Evolutionary conservation across 2,329 filamentous ascomycete species (phyloP), one percentile per base, ranked within the genome.

Genomic region (Dothideomycetidae sp.): DNA sequence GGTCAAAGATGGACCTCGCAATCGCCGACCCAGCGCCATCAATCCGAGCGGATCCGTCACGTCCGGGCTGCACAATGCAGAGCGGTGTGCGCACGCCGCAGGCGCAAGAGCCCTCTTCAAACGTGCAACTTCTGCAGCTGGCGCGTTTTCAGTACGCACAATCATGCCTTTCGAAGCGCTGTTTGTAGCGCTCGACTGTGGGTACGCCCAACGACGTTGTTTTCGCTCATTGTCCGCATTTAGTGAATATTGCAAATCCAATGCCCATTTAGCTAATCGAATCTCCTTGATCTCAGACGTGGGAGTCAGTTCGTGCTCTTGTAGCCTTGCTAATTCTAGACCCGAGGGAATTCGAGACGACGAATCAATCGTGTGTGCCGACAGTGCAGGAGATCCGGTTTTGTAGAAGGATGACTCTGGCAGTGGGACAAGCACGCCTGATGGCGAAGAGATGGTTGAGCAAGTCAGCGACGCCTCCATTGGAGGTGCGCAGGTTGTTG

Each of bases 41-140:
- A 93, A 56, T 0, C 85, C 85, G 0, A 93, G 64, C 1, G 86
- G 86, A 54, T 94, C 86, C 42, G 81, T 70, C 21, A 74, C 67
- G 47, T 67, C 65, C 33, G 68, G 46, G 13, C 58, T 36, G 35
- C 47, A 40, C 42, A 55, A 53, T 41, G 42, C 53, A 50, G 50
- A 12, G 47, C 43, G 7, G 13, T 37, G 32, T 23, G 42, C 28
- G n/a, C 46, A 39, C 15, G 50, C 40, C 16, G 46, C 46, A 29
- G 46, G 44, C 9, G 42, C 19, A 13, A 41, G 43, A 40, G 44
- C 40, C 38, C 49, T 23, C 55, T 56, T 33, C 29, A 19, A 19
- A 28, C 3, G 5, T 21, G 18, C 29, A 31, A 26, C n/a, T n/a
- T n/a, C n/a, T 11, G 29, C 19, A n/a, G 31, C 29, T 4, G 28